These are phyloP conservation scores for Suhomyces bokatorum DNA, from an alignment of 1,139 yeast genomes.

Conservation along the genomic window DNA sequence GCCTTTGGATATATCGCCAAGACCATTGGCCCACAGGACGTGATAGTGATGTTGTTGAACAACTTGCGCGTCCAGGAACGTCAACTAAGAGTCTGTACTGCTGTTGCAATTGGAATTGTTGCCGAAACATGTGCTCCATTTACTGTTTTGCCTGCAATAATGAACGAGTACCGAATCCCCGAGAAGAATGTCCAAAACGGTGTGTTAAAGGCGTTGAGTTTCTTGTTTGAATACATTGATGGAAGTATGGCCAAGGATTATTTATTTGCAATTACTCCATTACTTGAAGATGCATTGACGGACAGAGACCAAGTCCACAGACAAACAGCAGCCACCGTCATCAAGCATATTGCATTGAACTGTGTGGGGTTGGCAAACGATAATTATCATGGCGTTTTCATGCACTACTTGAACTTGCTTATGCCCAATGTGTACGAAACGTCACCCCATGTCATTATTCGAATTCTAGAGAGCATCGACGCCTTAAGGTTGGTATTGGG, in stretches of 20 bases:
- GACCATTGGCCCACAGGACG: constrained; percentile 97
- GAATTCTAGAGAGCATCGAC: constrained; percentile 81
- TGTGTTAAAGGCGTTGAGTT: constrained; percentile 87
- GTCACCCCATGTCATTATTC: constrained; percentile 87
- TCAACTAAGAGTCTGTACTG: constrained; percentile 94
- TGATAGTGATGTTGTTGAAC: constrained; percentile 77
- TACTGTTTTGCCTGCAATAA: constrained; percentile 91
- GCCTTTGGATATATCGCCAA: constrained; percentile 91
- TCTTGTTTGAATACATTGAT: constrained; percentile 90
- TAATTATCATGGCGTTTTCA: constrained; percentile 59
- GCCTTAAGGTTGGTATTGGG: constrained; percentile 76
- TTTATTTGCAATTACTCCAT: constrained; percentile 75
- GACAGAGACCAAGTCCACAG: constrained; percentile 92
- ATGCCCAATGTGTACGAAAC: constrained; percentile 89
- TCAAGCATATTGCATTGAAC: constrained; percentile 78
- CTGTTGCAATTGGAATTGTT: constrained; percentile 96
- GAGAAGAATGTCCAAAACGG: constrained; percentile 96
- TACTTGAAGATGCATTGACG: constrained; percentile 86
- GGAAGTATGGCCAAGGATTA: constrained; percentile 75
- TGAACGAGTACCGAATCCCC: constrained; percentile 94
- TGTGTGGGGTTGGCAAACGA: constrained; percentile 75
- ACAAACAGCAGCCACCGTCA: constrained; percentile 91
- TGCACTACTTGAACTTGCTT: constrained; percentile 72
- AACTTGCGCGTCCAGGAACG: constrained; percentile 92
- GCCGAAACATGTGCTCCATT: constrained; percentile 94